A percentile compares a stretch with the other conserved stretches of the same genome.
These are phyloP conservation scores for Helotiales sp. DNA, from an alignment of 2,329 filamentous ascomycete genomes.

Conservation along the genomic window DNA sequence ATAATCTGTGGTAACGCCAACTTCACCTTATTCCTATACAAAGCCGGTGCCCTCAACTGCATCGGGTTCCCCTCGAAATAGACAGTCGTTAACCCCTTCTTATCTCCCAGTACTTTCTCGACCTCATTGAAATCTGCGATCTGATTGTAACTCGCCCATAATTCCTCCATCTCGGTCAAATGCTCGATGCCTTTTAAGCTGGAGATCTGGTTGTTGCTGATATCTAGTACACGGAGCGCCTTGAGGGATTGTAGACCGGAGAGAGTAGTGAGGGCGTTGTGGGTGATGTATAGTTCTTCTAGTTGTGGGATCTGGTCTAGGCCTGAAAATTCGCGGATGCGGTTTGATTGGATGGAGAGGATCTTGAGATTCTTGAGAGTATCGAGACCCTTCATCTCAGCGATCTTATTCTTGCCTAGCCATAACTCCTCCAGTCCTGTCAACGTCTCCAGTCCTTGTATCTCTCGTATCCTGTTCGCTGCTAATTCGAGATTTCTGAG, in stretches of 20 bases:
- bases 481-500: conserved; percentile 86
- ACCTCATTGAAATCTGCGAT: conserved; percentile 80
- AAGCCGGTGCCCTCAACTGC: conserved; percentile 73
- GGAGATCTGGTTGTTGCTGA: conserved; percentile 82
- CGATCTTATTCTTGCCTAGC: conserved; percentile 97
- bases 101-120: conserved; percentile 74
- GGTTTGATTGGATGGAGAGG: conserved; percentile 93
- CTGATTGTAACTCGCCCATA: conserved; percentile 93
- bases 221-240: conserved; percentile 77
- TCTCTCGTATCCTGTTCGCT: conserved; percentile 87
- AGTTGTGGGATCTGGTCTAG: conserved; percentile 73
- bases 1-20: conserved; percentile 82
- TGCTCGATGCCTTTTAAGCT: conserved; percentile 71
- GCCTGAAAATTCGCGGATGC: conserved; percentile 75
- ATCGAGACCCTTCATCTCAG: conserved; percentile 74
- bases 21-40: conserved; percentile 93
- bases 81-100: conserved; percentile 79
- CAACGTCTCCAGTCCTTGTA: conserved; percentile 79
- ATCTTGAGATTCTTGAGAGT: conserved; percentile 78
- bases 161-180: conserved; percentile 74
- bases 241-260: conserved; percentile 65
- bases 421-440: conserved; percentile 83
- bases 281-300: conserved; percentile 92
- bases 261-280: conserved; percentile 83
- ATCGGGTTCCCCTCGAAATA: conserved; percentile 96